Evolutionary conservation across 192 early-diverging fungal genomes (phyloP).

Genomic region (Podila epigama): DNA sequence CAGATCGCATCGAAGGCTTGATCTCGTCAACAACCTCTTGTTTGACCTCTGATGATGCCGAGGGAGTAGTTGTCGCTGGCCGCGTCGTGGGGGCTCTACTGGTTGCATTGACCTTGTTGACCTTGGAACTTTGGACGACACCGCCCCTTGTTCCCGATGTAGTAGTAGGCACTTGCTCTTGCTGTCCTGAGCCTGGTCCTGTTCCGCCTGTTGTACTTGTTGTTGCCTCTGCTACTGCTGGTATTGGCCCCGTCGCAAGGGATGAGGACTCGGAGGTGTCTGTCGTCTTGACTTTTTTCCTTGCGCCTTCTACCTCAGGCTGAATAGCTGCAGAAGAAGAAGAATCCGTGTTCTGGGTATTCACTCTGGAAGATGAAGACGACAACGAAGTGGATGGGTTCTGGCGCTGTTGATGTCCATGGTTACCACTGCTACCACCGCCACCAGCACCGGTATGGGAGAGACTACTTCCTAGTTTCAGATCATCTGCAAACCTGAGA

Average conservation of each 20-base stretch:
- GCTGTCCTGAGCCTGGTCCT: too few species aligned
- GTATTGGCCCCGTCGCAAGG: not conserved
- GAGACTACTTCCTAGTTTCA: conserved; percentile 21
- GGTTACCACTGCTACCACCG: too few species aligned
- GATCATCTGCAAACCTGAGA: conserved; percentile 42
- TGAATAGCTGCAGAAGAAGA: not conserved
- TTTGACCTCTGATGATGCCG: conserved; percentile 2
- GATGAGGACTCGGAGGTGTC: not conserved
- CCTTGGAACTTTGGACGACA: not conserved
- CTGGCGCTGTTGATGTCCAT: conserved; percentile 17
- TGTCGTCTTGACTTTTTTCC: conserved; percentile 41
- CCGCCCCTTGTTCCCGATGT: not conserved
- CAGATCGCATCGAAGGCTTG: conserved; percentile 14
- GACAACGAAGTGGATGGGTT: conserved; percentile 7
- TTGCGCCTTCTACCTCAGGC: conserved; percentile 5
- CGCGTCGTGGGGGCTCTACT: not conserved
- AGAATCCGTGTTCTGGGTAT: not conserved
- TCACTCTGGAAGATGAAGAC: not conserved
- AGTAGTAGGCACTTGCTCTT: not conserved
- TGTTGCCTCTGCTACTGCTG: too few species aligned
- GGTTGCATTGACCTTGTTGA: not conserved
- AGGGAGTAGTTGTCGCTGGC: too few species aligned
- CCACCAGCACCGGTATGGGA: too few species aligned
- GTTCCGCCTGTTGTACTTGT: too few species aligned
- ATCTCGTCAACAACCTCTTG: conserved; percentile 2